A percentile compares a stretch with the other conserved stretches of the same genome.
These are phyloP conservation scores for Candida sithepensis DNA, from an alignment of 805 yeast genomes.

Conservation along the genomic window DNA sequence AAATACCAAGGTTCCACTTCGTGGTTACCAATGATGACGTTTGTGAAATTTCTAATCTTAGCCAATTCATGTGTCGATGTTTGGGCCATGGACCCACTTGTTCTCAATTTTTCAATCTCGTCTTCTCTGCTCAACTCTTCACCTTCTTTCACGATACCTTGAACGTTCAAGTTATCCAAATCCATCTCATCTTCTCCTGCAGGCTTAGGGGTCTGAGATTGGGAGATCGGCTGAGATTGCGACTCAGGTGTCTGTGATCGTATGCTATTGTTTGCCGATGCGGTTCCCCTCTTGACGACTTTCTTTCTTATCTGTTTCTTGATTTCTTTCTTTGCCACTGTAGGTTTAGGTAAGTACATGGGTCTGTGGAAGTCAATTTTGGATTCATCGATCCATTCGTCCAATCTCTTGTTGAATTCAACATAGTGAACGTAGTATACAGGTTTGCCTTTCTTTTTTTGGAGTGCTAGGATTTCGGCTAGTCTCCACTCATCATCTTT, in stretches of 20 bases:
- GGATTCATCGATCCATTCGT: slow-evolving; percentile 83
- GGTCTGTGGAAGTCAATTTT: slow-evolving; percentile 72
- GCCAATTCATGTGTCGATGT: slow-evolving; percentile 78
- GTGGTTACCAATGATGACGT: slow-evolving; percentile 81
- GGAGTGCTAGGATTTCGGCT: slow-evolving; percentile 83
- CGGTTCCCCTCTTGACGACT: slow-evolving; percentile 10
- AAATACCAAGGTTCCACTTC: slow-evolving; percentile 99
- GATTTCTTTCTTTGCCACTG: slow-evolving; percentile 42
- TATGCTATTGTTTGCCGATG: slow-evolving; percentile 1
- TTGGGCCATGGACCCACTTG: slow-evolving; percentile 98
- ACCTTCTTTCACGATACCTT: slow-evolving; percentile 61
- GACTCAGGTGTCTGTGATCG: slow-evolving; percentile 9
- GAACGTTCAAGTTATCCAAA: slow-evolving; percentile 79
- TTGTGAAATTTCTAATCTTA: slow-evolving; percentile 76
- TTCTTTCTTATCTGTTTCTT: slow-evolving; percentile 34
- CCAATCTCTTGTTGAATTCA: slow-evolving; percentile 92
- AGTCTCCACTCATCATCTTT: slow-evolving; percentile 77
- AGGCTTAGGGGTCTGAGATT: slow-evolving; percentile 24
- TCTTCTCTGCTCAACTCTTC: slow-evolving; percentile 83
- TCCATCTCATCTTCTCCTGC: slow-evolving; percentile 68
- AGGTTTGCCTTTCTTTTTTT: slow-evolving; percentile 68
- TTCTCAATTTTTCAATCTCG: slow-evolving; percentile 86
- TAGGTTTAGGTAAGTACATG: slow-evolving; percentile 66
- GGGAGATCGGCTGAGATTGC: slow-evolving; percentile 4
- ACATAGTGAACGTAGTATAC: slow-evolving; percentile 91